Base-by-base conservation (phyloP, 1,284 basidiomycete species). In the Amylostereum chailletii region DNA sequence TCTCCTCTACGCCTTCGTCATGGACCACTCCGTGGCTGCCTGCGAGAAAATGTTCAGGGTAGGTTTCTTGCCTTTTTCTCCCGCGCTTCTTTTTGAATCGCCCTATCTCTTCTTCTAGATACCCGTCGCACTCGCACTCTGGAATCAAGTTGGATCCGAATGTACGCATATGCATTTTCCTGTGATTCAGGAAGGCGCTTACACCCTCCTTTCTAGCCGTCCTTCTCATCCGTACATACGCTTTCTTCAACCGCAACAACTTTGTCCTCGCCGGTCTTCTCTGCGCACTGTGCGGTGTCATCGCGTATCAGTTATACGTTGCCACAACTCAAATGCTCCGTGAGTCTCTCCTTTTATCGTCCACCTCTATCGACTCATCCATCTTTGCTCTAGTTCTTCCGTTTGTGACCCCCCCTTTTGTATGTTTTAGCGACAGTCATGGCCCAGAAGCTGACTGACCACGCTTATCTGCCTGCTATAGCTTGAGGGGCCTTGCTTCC, bases 101-200 rank as follows among this genome's bases (percentile, higher is more conserved):
- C 47, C 52, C 47, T 36, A 51, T 34, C 47, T 50, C 41, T 19
- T 47, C 44, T 38, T 50, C 47, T 41, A 87, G 84, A 78, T 86
- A 47, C 85, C 85, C 3, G 85, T 88, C 44, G 79, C 79, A 7
- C 71, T 88, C 45, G 85, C 85, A 31, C 83, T 87, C 78, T 89
- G 86, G 85, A 89, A 89, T 58, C 86, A 89, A 74, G 83, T 86
- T 48, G 80, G 82, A 42, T 84, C 86, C 42, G 83, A 89, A 70
- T 78, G 82, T 81, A 56, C 47, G 71, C 65, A 19, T 19, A 19
- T 42, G 45, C 45, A 30, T 45, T 49, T 54, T 53, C n/a, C 43
- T 47, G 34, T 8, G 49, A 42, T 38, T 34, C 30, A 11, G 47
- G 45, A 34, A 46, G 54, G 38, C 38, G 48, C 36, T 44, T 34